Evolutionary conservation across 257 asterid species (phyloP).

Genomic region (Solanum tacnaense): DNA sequence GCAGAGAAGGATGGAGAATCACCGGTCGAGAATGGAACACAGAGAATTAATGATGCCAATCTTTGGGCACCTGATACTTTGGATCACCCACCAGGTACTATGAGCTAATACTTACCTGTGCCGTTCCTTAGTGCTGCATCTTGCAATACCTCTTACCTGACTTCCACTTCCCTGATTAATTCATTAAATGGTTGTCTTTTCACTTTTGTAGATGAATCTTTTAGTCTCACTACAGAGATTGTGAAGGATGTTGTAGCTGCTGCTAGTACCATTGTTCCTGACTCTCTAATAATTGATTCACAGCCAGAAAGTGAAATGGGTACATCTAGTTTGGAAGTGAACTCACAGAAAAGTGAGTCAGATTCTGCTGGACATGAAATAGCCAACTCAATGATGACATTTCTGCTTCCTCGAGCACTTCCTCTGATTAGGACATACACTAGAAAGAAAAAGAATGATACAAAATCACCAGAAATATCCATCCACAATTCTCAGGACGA

Average conservation of each 20-base stretch:
- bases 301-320: slow-evolving; percentile 43
- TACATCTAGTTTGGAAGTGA: slow-evolving; percentile 18
- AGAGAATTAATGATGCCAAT: slow-evolving; percentile 23
- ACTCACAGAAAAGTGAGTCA: slow-evolving; percentile 39
- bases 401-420: slow-evolving; percentile 80
- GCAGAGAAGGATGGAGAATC: slow-evolving; percentile 26
- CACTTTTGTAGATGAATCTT: slow-evolving; percentile 30
- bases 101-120: slow-evolving; percentile 2
- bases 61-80: slow-evolving; percentile 50
- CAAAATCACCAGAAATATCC: slow-evolving; percentile 14
- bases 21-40: slow-evolving; percentile 19
- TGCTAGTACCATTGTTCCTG: slow-evolving; percentile 23
- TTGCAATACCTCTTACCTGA: background rate
- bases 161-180: background rate
- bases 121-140: background rate
- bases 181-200: background rate
- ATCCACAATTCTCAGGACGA: slow-evolving; percentile 19
- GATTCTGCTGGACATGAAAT: slow-evolving; percentile 53
- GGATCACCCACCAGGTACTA: slow-evolving; percentile 50
- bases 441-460: slow-evolving; percentile 52
- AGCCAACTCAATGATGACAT: slow-evolving; percentile 62
- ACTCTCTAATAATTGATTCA: slow-evolving; percentile 32
- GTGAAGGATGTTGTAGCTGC: slow-evolving; percentile 21
- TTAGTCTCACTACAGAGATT: slow-evolving; percentile 10
- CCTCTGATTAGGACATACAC: slow-evolving; percentile 71